Evolutionary conservation across 495 filamentous ascomycete species (phyloP).

Genomic region (Xylaria venustula): DNA sequence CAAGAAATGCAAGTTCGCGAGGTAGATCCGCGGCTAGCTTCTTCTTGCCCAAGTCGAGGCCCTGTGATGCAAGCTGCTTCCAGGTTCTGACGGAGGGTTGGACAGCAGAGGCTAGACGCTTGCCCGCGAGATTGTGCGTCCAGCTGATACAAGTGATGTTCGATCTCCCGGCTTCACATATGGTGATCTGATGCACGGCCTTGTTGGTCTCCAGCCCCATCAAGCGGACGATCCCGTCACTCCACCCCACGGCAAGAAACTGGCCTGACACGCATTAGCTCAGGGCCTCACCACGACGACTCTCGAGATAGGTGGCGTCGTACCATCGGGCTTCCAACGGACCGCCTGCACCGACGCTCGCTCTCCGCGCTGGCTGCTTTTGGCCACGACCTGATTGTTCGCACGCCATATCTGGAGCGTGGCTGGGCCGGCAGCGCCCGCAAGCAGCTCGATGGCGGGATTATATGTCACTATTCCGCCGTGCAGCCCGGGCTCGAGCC

Average conservation of each 20-base stretch:
- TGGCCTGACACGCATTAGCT: constrained; percentile 53
- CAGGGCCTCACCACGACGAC: not conserved
- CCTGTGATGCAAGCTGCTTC: constrained; percentile 36
- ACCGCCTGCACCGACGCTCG: constrained; percentile 54
- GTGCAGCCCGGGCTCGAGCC: constrained; percentile 35
- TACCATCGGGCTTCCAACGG: constrained; percentile 81
- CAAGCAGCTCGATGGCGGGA: constrained; percentile 78
- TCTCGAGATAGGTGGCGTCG: constrained; percentile 7
- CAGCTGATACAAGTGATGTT: constrained; percentile 69
- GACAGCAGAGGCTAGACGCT: constrained; percentile 20
- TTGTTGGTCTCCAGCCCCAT: constrained; percentile 75
- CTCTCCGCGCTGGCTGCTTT: constrained; percentile 49
- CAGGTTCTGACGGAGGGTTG: constrained; percentile 10
- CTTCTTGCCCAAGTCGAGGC: constrained; percentile 25
- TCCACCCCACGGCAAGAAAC: constrained; percentile 75
- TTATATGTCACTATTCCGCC: constrained; percentile 64
- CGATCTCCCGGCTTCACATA: constrained; percentile 35
- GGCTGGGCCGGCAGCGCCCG: constrained; percentile 69
- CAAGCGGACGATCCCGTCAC: constrained; percentile 66
- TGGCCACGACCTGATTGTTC: constrained; percentile 44
- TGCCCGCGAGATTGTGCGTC: constrained; percentile 65
- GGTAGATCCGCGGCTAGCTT: constrained; percentile 60
- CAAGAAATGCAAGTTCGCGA: constrained; percentile 70
- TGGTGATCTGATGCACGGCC: constrained; percentile 66
- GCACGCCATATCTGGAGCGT: constrained; percentile 61